A percentile compares a stretch with the other conserved stretches of the same genome.
Conservation (phyloP, 2,329 filamentous ascomycete species). For the Epicoccum sorghinum region DNA sequence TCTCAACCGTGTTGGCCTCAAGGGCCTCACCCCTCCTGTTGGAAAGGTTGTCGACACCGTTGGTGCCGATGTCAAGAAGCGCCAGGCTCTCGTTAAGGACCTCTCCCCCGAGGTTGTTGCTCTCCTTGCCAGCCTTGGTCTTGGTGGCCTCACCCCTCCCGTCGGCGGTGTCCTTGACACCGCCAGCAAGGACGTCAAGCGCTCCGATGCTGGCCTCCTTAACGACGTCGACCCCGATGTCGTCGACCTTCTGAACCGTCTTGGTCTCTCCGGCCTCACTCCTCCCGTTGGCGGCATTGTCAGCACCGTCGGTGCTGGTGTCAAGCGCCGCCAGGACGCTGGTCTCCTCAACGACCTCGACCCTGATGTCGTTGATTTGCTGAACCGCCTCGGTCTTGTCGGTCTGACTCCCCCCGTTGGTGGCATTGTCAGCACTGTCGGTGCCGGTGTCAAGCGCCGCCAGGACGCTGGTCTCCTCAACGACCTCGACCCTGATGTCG, state of each 20-base stretch:
- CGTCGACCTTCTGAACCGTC: background rate
- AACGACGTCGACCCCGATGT: background rate
- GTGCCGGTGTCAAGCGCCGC: background rate
- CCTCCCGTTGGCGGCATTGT: background rate
- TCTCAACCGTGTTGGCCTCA: background rate
- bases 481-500: background rate
- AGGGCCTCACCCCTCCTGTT: background rate
- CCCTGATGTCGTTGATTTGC: background rate
- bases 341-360: background rate
- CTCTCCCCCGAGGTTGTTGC: background rate
- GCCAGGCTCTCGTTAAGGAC: background rate
- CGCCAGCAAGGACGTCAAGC: background rate
- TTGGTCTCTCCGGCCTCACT: background rate
- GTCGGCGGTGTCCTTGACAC: background rate
- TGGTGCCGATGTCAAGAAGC: background rate
- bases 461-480: background rate
- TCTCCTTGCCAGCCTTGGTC: background rate
- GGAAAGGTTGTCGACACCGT: background rate
- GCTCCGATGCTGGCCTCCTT: background rate
- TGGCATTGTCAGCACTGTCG: background rate
- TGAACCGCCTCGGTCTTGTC: background rate
- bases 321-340: background rate
- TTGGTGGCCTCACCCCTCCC: background rate
- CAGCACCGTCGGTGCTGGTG: background rate
- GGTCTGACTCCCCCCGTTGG: background rate